Evolutionary conservation across 148 eudicot species (phyloP), one percentile per base, ranked within the genome.

Genomic region (Rhododendron vialii): DNA sequence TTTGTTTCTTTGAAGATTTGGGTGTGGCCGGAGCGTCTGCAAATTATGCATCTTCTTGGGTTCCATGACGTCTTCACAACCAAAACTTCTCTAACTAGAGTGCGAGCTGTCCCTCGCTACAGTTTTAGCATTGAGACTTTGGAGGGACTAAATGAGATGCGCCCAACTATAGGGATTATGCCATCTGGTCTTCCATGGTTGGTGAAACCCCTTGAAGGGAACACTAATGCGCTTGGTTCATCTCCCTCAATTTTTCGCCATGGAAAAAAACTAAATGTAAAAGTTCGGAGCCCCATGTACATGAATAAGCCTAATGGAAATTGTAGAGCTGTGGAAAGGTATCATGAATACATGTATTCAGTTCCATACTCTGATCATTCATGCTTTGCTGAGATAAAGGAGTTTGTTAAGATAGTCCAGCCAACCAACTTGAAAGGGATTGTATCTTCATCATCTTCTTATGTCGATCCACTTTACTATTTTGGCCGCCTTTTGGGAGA

Each of bases 11-110:
- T 83, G 61, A 88, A 95, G 98, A 94, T 95, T 51, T 95, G 97
- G 92, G 98, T 95, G 43, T 95, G 98, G 98, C 98, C 97, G 24
- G 97, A 95, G 87, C 89, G 98, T 75, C 87, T 95, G 84, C 97
- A 91, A 86, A 93, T 88, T 4, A 91, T 95, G 96, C 97, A 94
- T 90, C 89, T 94, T 78, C 94, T 94, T 41, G 98, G 94, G 55
- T 87, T 88, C 81, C 93, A 91, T 48, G 93, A 91, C 80, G 84
- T 89, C 86, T 94, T 93, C 88, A 94, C 98, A 69, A 93, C 98
- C 33, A 90, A 91, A 85, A 90, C 89, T 84, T 91, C 92, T 18
- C 85, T 89, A 82, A 93, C 98, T 74, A 92, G 95, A 86, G 91
- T 94, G 51, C 90, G 98, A 86, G 95, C 95, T 73, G 91, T 94